Evolutionary conservation across 495 filamentous ascomycete species (phyloP).

Genomic region (Gamarada debralockiae): DNA sequence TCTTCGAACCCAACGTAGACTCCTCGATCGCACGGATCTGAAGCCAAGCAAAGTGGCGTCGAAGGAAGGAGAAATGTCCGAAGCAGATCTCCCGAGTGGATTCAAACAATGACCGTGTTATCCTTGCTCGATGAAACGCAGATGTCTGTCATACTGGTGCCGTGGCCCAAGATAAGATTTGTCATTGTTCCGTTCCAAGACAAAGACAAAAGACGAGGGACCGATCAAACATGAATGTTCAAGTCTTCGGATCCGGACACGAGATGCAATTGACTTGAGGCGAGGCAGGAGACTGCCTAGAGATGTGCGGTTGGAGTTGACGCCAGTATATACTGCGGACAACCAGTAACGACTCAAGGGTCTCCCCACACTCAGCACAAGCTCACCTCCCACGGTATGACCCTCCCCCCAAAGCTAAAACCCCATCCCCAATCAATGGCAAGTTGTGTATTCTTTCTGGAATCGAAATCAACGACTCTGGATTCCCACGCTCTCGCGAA

Average conservation of each 20-base stretch:
- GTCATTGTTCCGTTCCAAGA: conserved; percentile 57
- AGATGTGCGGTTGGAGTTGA: conserved; percentile 86
- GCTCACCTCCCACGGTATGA: conserved; percentile 91
- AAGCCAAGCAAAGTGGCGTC: conserved; percentile 61
- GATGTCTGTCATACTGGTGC: conserved; percentile 64
- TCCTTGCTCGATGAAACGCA: conserved; percentile 76
- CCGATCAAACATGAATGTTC: conserved; percentile 84
- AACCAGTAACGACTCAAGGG: background rate
- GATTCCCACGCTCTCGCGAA: conserved; percentile 72
- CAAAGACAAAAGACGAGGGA: conserved; percentile 64
- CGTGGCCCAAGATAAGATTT: conserved; percentile 62
- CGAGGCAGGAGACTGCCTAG: conserved; percentile 74
- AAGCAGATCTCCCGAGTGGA: conserved; percentile 69
- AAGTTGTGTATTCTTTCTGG: conserved; percentile 78
- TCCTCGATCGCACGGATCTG: conserved; percentile 82
- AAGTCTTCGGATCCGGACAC: conserved; percentile 87
- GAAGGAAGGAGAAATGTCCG: conserved; percentile 75
- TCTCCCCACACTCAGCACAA: no score
- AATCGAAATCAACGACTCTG: conserved; percentile 83
- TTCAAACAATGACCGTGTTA: conserved; percentile 82
- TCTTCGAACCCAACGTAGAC: conserved; percentile 82
- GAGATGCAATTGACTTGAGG: conserved; percentile 69
- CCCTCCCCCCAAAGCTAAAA: conserved; percentile 80
- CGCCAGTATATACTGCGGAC: conserved; percentile 60
- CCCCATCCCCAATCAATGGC: conserved; percentile 54